phyloP scores from a whole-genome alignment of 805 yeast genomes.

The Candida insectorum region DNA sequence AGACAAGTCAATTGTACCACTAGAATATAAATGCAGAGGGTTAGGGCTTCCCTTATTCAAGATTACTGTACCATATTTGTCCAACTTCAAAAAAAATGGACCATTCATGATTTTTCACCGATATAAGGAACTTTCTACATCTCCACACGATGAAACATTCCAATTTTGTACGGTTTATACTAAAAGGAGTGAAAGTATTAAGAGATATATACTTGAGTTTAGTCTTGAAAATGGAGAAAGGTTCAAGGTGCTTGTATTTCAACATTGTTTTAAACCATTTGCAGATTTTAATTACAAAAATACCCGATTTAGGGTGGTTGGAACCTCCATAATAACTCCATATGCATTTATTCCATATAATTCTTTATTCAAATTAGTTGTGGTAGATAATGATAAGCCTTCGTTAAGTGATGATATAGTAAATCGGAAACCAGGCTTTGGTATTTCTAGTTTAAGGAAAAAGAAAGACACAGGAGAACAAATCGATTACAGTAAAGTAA shows the following conservation, averaged over 20 bases:
- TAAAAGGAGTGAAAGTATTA: conserved; percentile 23
- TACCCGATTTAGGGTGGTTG: conserved; percentile 37
- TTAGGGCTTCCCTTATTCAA: conserved; percentile 36
- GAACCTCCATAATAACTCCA: conserved; percentile 30
- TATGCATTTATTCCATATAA: conserved; percentile 23
- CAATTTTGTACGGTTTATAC: conserved; percentile 29
- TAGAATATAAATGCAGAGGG: conserved; percentile 28
- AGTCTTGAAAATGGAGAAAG: conserved; percentile 13
- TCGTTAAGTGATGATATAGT: conserved; percentile 33
- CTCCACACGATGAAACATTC: conserved; percentile 25
- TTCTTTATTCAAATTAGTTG: conserved; percentile 30
- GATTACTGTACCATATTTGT: conserved; percentile 33
- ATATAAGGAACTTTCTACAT: conserved; percentile 26
- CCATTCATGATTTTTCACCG: conserved; percentile 32
- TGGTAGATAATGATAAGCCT: conserved; percentile 32
- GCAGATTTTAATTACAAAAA: conserved; percentile 35
- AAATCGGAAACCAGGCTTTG: conserved; percentile 26
- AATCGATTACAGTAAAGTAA: conserved; percentile 4
- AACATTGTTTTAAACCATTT: conserved; percentile 34
- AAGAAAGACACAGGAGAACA: conserved; percentile 2
- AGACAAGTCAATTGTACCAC: conserved; percentile 27
- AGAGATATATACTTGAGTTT: conserved; percentile 29
- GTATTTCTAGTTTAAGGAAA: conserved; percentile 10
- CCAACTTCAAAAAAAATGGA: conserved; percentile 29
- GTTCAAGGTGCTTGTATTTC: conserved; percentile 29